Conservation (phyloP, 2,329 filamentous ascomycete genomes). For the Penicillium hesseltinei region DNA sequence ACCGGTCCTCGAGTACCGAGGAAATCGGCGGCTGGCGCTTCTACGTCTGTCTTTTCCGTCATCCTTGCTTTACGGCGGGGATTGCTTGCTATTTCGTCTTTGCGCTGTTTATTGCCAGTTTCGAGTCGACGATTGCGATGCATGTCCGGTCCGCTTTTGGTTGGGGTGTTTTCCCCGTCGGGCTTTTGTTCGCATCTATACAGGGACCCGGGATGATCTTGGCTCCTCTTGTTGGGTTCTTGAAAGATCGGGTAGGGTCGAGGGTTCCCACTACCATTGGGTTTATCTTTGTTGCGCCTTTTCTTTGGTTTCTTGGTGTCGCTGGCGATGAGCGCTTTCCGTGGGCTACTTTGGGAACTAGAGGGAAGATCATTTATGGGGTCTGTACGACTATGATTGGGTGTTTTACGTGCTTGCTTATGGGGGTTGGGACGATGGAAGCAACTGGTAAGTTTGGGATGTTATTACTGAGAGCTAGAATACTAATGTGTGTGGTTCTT, state of each 20-base stretch:
- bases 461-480: neutral
- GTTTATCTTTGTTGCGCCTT: slow-evolving; percentile 1
- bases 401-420: slow-evolving; percentile 8
- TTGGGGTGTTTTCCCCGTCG: slow-evolving; percentile 12
- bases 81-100: slow-evolving; percentile 8
- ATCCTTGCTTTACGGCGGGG: slow-evolving; percentile 8
- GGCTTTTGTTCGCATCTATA: slow-evolving; percentile 11
- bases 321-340: slow-evolving; percentile 4
- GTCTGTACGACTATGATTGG: slow-evolving; percentile 5
- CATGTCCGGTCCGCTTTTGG: slow-evolving; percentile 12
- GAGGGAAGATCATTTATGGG: neutral
- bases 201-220: slow-evolving; percentile 12
- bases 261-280: slow-evolving; percentile 2
- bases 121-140: slow-evolving; percentile 13
- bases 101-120: slow-evolving; percentile 10
- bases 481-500: neutral
- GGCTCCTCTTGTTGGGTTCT: slow-evolving; percentile 3
- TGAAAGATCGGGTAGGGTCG: slow-evolving; percentile 6
- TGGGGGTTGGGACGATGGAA: slow-evolving; percentile 8
- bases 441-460: slow-evolving; percentile 5
- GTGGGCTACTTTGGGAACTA: neutral
- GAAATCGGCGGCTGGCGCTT: slow-evolving; percentile 9
- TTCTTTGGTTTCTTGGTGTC: slow-evolving; percentile 2
- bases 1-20: neutral
- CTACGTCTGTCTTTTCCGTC: slow-evolving; percentile 4